phyloP scores from a whole-genome alignment of 176 grass and related monocot species.

The Rhipidocladum racemiflorum region DNA sequence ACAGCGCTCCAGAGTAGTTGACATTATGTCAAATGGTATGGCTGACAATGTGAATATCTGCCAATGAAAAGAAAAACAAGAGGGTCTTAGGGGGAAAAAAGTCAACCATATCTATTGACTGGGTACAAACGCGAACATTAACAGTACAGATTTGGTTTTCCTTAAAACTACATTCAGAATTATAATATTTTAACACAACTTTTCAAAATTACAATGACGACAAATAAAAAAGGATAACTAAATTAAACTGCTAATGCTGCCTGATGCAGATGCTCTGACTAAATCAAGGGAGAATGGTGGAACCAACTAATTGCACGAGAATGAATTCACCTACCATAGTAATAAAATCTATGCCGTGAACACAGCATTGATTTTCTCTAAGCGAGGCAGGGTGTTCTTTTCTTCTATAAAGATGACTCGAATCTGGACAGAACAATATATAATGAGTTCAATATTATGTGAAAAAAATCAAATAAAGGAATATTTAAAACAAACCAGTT shows the following conservation, averaged over 20 bases:
- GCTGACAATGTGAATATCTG: slow-evolving; percentile 98
- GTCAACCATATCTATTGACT: not conserved
- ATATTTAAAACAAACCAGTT: not conserved
- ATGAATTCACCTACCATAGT: slow-evolving; percentile 53
- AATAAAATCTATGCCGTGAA: slow-evolving; percentile 78
- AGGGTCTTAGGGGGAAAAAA: not conserved
- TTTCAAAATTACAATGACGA: too few species aligned
- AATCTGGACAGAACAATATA: slow-evolving; percentile 43
- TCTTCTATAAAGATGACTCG: slow-evolving; percentile 32
- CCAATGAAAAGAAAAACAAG: slow-evolving; percentile 26
- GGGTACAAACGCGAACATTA: not conserved
- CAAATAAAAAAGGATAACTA: too few species aligned
- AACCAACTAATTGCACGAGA: not conserved
- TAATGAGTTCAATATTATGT: not conserved
- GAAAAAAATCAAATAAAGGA: slow-evolving; percentile 12
- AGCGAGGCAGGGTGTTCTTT: slow-evolving; percentile 15
- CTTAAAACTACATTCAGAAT: too few species aligned
- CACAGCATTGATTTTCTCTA: slow-evolving; percentile 56
- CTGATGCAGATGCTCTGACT: not conserved
- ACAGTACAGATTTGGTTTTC: not conserved
- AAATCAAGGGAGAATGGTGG: slow-evolving; percentile 16
- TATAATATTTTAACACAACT: too few species aligned
- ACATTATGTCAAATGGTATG: slow-evolving; percentile 64
- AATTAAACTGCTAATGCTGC: not conserved
- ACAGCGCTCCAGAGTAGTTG: slow-evolving; percentile 51